A percentile compares a stretch with the other conserved stretches of the same genome.
These are phyloP conservation scores for Clonostachys rosea DNA, from an alignment of 2,329 filamentous ascomycete genomes.

Conservation along the genomic window DNA sequence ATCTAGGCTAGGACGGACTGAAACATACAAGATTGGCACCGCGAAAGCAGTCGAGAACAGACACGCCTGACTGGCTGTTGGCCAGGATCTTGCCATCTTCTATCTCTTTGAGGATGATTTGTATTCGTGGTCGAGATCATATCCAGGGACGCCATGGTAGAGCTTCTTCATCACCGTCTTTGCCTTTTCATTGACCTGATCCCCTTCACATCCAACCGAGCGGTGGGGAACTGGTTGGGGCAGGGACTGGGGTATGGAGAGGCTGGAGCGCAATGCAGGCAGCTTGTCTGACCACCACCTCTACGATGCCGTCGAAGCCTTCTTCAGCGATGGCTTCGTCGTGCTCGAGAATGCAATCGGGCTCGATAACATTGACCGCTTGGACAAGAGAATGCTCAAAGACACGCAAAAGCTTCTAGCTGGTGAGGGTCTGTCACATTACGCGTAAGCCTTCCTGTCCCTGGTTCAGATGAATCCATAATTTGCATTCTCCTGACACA, in stretches of 20 bases:
- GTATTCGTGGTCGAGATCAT: background rate
- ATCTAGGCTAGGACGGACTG: too few species aligned
- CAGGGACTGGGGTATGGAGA: too few species aligned
- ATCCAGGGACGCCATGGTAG: background rate
- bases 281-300: conserved; percentile 13
- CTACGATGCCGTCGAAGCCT: conserved; percentile 14
- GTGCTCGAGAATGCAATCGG: conserved; percentile 15
- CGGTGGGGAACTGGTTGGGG: too few species aligned
- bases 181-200: background rate
- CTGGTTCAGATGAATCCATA: background rate
- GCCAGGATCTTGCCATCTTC: background rate
- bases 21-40: background rate
- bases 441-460: conserved; percentile 1
- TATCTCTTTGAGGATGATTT: background rate
- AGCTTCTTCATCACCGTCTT: background rate
- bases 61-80: background rate
- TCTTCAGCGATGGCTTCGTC: conserved; percentile 14
- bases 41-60: background rate
- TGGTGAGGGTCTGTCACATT: conserved; percentile 8
- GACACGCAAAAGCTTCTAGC: conserved; percentile 12
- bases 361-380: conserved; percentile 16
- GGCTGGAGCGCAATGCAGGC: conserved; percentile 10
- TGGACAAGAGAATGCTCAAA: conserved; percentile 13
- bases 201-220: too few species aligned
- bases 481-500: background rate